phyloP scores from a whole-genome alignment of 495 filamentous ascomycete genomes.

The Aspergillus sclerotiicarbonarius region DNA sequence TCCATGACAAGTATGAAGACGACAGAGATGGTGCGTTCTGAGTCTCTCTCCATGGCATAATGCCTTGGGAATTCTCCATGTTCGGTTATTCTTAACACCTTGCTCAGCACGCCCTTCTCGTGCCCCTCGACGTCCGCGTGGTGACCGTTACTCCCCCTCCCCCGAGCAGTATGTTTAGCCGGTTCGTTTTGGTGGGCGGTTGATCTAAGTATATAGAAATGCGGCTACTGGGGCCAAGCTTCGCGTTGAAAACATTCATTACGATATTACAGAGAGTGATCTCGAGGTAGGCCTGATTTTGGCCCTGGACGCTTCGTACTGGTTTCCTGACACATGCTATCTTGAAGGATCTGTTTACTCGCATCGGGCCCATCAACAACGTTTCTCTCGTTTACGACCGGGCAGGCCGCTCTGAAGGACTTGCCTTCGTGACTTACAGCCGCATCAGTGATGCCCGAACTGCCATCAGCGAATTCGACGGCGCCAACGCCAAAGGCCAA shows the following conservation, averaged over 20 bases:
- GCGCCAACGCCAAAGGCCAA: slow-evolving; percentile 90
- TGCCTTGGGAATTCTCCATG: not conserved
- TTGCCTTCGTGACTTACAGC: slow-evolving; percentile 80
- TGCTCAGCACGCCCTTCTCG: slow-evolving; percentile 39
- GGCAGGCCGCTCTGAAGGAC: slow-evolving; percentile 83
- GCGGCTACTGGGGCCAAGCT: slow-evolving; percentile 65
- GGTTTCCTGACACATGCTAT: not conserved
- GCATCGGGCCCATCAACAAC: slow-evolving; percentile 69
- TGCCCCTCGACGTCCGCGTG: slow-evolving; percentile 34
- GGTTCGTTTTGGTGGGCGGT: slow-evolving; percentile 13
- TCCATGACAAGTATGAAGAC: slow-evolving; percentile 84
- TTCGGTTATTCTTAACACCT: slow-evolving; percentile 19
- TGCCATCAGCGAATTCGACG: slow-evolving; percentile 80
- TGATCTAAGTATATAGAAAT: slow-evolving; percentile 18
- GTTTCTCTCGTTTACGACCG: slow-evolving; percentile 82
- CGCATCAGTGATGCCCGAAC: slow-evolving; percentile 63
- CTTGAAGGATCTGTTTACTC: slow-evolving; percentile 71
- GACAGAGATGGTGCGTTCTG: slow-evolving; percentile 45
- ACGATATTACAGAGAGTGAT: slow-evolving; percentile 85
- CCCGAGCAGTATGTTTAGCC: slow-evolving; percentile 46
- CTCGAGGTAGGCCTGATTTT: slow-evolving; percentile 59
- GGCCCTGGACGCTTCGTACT: not conserved
- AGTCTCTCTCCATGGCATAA: slow-evolving; percentile 1
- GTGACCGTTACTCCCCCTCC: slow-evolving; percentile 46
- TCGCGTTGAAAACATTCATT: slow-evolving; percentile 89